Percentiles rank a stretch among this genome's conserved stretches.
Evolutionary conservation across 2,329 filamentous ascomycete species (phyloP).

Genomic region (Nannizziopsis barbatae): DNA sequence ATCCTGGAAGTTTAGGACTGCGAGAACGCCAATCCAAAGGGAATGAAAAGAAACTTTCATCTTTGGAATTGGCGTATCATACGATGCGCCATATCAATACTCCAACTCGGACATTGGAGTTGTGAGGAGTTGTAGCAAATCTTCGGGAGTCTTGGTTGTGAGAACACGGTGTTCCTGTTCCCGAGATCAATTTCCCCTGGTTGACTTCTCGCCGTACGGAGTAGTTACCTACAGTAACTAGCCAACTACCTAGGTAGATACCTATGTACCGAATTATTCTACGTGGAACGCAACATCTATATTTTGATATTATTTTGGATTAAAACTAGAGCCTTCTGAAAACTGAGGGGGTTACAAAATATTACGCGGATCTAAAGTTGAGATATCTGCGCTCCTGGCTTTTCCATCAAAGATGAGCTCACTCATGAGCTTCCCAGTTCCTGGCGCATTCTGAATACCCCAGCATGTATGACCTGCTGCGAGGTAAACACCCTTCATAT

Average conservation of each 20-base stretch:
- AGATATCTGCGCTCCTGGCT: slow-evolving; percentile 56
- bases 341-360: slow-evolving; percentile 25
- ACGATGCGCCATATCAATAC: no score
- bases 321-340: background rate
- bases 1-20: slow-evolving; percentile 2
- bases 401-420: slow-evolving; percentile 66
- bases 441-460: slow-evolving; percentile 94
- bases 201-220: no score
- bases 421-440: slow-evolving; percentile 68
- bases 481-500: slow-evolving; percentile 61
- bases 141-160: no score
- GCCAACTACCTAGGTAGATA: background rate
- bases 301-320: background rate
- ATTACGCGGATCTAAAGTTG: slow-evolving; percentile 55
- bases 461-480: slow-evolving; percentile 92
- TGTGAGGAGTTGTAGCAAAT: no score
- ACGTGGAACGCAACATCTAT: background rate
- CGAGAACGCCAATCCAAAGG: slow-evolving; percentile 22
- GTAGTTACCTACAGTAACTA: no score
- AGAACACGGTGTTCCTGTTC: background rate
- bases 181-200: background rate
- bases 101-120: no score
- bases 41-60: slow-evolving; percentile 20
- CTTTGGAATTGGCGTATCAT: background rate
- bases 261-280: background rate